Base-by-base conservation (phyloP, 78 protist species). In the Emiliania huxleyi region DNA sequence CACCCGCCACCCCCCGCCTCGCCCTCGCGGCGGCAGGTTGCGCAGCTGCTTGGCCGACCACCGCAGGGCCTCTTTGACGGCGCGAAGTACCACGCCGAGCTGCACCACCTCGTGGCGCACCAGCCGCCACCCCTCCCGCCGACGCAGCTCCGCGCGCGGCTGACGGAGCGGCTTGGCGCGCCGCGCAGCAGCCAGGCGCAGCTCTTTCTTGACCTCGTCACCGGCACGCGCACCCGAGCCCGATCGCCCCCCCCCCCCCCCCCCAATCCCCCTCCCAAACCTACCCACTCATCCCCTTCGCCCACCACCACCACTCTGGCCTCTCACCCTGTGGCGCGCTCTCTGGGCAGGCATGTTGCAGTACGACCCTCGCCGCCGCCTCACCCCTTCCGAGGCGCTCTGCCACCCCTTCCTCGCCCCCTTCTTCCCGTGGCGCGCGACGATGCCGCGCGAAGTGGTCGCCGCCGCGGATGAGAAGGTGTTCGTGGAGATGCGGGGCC, bases 351-450 rank as follows among this genome's bases (percentile, higher is more conserved):
- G 37, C 23, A 37, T 92, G 44, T 35, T 94, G 83, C 38, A 42
- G 77, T 85, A 69, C 88, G 87, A 94, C n/a, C 92, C 96, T 44
- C 48, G 15, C 19, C 33, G 1, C n/a, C 69, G 96, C 35, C 11
- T 91, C 45, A 38, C 52, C 2, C 81, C 96, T 1, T 3, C 12
- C 26, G 42, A 56, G 55, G 96, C 96, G 23, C 90, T 94, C 73
- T 43, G 37, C 49, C 96, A 94, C 40, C 94, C 94, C 1, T 94
- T 87, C 71, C 42, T 94, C 44, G 8, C 33, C 37, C 49, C 91
- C 0, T 0, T 55, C 35, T 87, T 69, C 75, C 88, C 93, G 11
- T 71, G 15, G 19, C 81, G 81, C 19, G 5, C 23, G 45, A 19
- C 15, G 62, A 52, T 52, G 15, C 29, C 62, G 15, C 8, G 62